Evolutionary conservation across 2,329 filamentous ascomycete species (phyloP).

Genomic region (Acrocalymma vagum): DNA sequence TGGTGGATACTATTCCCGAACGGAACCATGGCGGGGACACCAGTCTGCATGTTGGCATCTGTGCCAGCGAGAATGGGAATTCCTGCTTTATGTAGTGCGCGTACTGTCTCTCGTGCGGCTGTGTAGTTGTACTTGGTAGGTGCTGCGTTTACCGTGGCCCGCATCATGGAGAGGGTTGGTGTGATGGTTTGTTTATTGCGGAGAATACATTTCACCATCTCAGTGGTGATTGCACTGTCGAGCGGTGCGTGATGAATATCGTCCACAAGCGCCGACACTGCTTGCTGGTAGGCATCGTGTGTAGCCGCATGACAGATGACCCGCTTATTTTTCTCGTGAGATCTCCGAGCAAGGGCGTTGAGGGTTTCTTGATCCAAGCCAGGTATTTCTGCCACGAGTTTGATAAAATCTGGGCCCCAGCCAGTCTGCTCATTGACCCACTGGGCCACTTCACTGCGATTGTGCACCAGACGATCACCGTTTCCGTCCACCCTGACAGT

Average conservation of each 20-base stretch:
- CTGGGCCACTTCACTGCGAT: neutral
- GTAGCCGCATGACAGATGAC: too few species aligned
- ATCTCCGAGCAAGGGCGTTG: too few species aligned
- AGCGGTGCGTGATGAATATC: slow-evolving; percentile 10
- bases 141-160: neutral
- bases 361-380: slow-evolving; percentile 8
- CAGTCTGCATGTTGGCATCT: slow-evolving; percentile 30
- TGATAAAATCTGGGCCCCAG: slow-evolving; percentile 11
- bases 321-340: too few species aligned
- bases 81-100: slow-evolving; percentile 24
- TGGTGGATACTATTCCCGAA: slow-evolving; percentile 31
- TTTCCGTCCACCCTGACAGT: neutral
- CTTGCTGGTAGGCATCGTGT: too few species aligned
- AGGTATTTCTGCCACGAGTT: slow-evolving; percentile 7
- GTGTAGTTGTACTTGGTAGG: slow-evolving; percentile 1
- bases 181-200: neutral
- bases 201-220: neutral
- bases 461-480: slow-evolving; percentile 1
- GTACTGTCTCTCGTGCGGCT: slow-evolving; percentile 2
- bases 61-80: slow-evolving; percentile 39
- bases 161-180: slow-evolving; percentile 12
- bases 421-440: slow-evolving; percentile 3
- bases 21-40: slow-evolving; percentile 27
- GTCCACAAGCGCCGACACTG: too few species aligned
- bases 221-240: neutral